These are phyloP conservation scores for Populus hybrid DNA, from an alignment of 441 rosid genomes.

Conservation along the genomic window DNA sequence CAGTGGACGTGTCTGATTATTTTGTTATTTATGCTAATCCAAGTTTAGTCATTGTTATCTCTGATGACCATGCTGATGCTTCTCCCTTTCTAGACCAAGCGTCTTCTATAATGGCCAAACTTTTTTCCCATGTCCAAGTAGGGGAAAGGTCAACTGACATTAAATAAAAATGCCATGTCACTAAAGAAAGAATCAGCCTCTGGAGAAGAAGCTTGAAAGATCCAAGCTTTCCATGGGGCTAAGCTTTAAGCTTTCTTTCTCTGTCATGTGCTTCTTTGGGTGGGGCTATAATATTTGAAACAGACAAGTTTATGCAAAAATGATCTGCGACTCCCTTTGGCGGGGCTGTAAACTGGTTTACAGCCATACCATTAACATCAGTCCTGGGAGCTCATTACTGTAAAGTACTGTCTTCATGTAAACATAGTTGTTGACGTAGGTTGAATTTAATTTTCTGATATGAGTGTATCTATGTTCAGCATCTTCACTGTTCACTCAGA, in stretches of 20 bases:
- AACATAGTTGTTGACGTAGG: not conserved
- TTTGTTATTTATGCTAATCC: not conserved
- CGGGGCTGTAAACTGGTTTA: not conserved
- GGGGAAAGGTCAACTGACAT: not conserved
- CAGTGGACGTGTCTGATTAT: not conserved
- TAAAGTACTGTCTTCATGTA: not conserved
- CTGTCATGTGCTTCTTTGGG: not conserved
- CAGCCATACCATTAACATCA: not conserved
- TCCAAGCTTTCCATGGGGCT: not conserved
- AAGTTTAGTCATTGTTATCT: not conserved
- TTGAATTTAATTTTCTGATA: not conserved
- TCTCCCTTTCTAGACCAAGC: not conserved
- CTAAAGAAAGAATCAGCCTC: not conserved
- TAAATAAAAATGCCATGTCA: not conserved
- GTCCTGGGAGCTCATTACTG: not conserved
- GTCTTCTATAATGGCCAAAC: not conserved
- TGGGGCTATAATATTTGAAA: not conserved
- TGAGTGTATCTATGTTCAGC: not conserved
- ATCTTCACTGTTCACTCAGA: not conserved
- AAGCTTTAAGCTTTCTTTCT: not conserved
- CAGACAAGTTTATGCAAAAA: not conserved
- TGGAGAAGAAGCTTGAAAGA: not conserved
- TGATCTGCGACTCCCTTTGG: not conserved
- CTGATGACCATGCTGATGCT: conserved; percentile 1
- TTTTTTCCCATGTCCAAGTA: not conserved